A percentile compares a stretch with the other conserved stretches of the same genome.
Evolutionary conservation across 2,329 filamentous ascomycete species (phyloP).

Genomic region (Endocalyx cinctus): DNA sequence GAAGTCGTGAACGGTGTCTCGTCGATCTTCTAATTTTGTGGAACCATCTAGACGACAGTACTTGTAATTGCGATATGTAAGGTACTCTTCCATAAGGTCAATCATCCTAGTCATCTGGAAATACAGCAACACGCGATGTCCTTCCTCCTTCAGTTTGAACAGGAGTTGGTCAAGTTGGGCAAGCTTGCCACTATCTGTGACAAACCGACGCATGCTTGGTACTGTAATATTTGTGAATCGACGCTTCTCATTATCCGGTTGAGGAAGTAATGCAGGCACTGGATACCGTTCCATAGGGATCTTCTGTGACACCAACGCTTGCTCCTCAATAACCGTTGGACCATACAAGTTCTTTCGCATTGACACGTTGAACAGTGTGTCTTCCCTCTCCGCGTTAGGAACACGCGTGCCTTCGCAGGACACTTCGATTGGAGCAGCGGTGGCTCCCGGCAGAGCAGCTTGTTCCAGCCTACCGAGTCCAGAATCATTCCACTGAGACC

Average conservation of each 20-base stretch:
- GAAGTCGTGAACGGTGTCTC: constrained; percentile 95
- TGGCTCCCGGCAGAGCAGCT: constrained; percentile 70
- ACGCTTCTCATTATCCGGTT: constrained; percentile 74
- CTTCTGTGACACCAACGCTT: constrained; percentile 68
- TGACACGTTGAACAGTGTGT: constrained; percentile 70
- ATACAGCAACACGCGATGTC: constrained; percentile 91
- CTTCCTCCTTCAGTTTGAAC: constrained; percentile 83
- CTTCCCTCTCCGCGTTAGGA: constrained; percentile 59
- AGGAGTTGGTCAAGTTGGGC: constrained; percentile 85
- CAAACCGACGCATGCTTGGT: constrained; percentile 94
- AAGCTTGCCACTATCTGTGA: constrained; percentile 95
- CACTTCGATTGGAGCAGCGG: constrained; percentile 82
- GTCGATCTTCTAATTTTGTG: constrained; percentile 93
- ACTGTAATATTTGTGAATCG: constrained; percentile 88
- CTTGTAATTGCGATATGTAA: constrained; percentile 98
- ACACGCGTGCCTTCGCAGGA: constrained; percentile 65
- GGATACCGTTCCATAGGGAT: constrained; percentile 63
- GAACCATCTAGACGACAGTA: constrained; percentile 95
- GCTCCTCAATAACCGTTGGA: constrained; percentile 60
- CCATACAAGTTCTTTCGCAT: constrained; percentile 75
- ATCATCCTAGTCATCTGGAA: constrained; percentile 99
- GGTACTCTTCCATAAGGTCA: constrained; percentile 97
- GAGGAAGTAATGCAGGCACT: constrained; percentile 62
- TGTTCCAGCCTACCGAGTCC: constrained; percentile 77
- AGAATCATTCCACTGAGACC: constrained; percentile 58